Evolutionary conservation across 805 yeast genomes (phyloP), one percentile per base, ranked within the genome.

Genomic region (Candida sithepensis): DNA sequence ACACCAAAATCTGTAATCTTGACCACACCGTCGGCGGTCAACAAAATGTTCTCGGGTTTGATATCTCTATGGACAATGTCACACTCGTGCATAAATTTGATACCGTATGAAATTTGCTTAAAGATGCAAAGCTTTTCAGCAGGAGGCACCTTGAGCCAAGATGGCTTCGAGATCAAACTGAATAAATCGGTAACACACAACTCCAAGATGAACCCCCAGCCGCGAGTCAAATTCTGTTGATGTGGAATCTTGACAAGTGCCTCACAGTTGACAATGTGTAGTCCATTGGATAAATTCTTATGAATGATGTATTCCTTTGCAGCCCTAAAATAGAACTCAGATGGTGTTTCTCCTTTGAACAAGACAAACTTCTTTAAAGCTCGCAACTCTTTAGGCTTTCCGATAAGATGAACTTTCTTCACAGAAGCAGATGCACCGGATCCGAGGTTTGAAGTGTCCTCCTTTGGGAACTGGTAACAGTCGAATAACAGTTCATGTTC

Each of bases 1-100:
- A 92, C 94, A 45, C 99, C 99, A 66, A 92, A 92, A 69, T 92
- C 99, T 1, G 97, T 96, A 54, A 92, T 74, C 32, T 94, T 84
- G 50, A 84, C 76, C 23, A 74, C 72, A 10, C 78, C 82, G 16
- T 68, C 64, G 19, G 73, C 67, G 33, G 87, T 70, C 57, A 88
- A 84, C 40, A 92, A 73, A 42, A 92, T 73, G 67, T 92, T 92
- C 64, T 92, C 99, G 6, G 98, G 98, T 69, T 92, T 92, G 60
- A 92, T 74, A 66, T 92, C 99, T 49, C 98, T 77, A 65, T 92
- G 98, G 18, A 91, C 97, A 58, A 92, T 86, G 67, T 91, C 81
- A 56, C 75, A 70, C 36, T 75, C 72, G 64, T 92, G 99, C 51
- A 92, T 72, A 55, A 70, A 84, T 54, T 77, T 79, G 26, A 86